These are phyloP conservation scores for Exophiala mesophila DNA, from an alignment of 2,329 filamentous ascomycete genomes.

Conservation along the genomic window DNA sequence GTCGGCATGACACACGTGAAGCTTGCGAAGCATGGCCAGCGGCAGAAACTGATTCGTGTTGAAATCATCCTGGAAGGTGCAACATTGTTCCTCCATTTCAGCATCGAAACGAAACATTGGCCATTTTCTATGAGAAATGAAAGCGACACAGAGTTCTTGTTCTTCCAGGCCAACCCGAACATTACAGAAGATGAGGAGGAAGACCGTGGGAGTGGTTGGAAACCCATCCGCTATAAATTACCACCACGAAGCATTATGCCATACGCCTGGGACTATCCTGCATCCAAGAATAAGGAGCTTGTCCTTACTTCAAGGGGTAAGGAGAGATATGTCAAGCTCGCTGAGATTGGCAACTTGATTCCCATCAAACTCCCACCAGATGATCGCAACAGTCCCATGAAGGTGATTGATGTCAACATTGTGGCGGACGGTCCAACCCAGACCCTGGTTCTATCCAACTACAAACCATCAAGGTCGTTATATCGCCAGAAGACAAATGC, in stretches of 20 bases:
- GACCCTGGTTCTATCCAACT: constrained; percentile 89
- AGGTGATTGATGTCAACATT: constrained; percentile 95
- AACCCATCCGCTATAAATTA: constrained; percentile 83
- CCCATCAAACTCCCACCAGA: constrained; percentile 81
- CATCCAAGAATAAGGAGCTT: constrained; percentile 92
- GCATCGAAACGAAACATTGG: constrained; percentile 89
- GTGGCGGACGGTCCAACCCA: constrained; percentile 93
- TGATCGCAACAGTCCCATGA: constrained; percentile 60
- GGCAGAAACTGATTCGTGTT: constrained; percentile 79
- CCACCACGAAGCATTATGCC: constrained; percentile 97
- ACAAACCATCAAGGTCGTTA: constrained; percentile 84
- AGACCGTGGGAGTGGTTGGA: constrained; percentile 77
- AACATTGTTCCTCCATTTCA: constrained; percentile 88
- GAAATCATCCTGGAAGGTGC: constrained; percentile 90
- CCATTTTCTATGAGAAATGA: constrained; percentile 98
- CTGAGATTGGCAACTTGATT: constrained; percentile 92
- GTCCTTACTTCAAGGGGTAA: constrained; percentile 73
- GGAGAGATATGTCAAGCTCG: constrained; percentile 87
- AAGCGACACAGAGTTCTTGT: constrained; percentile 92
- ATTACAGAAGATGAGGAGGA: constrained; percentile 79
- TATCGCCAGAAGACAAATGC: constrained; percentile 63
- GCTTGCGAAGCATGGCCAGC: constrained; percentile 81
- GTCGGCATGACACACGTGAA: constrained; percentile 91
- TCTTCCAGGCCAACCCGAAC: constrained; percentile 91
- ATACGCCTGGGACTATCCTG: constrained; percentile 98